Conservation (phyloP, 208 protist genomes). For the Leishmania amazonensis region DNA sequence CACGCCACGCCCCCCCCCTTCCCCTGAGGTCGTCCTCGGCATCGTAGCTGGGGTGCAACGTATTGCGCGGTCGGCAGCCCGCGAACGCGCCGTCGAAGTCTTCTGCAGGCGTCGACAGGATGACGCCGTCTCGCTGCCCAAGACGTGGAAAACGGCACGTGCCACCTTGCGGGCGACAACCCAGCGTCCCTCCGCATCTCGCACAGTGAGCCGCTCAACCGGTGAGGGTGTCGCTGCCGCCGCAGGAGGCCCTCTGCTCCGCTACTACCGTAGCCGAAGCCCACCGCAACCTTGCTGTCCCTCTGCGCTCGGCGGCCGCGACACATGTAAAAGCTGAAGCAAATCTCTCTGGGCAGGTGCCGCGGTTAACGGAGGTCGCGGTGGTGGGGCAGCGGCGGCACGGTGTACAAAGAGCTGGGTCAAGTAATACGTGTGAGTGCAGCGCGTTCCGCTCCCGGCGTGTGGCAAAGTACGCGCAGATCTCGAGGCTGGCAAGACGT, state of each 20-base stretch:
- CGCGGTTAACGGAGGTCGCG: neutral
- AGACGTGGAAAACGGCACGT: slow-evolving; percentile 6
- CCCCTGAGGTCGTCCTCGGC: neutral
- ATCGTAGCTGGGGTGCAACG: neutral
- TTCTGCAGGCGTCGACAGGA: neutral
- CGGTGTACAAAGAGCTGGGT: too few relatives aligned
- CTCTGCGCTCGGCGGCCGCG: neutral
- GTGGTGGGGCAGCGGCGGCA: neutral
- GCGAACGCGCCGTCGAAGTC: neutral
- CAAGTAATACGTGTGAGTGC: too few relatives aligned
- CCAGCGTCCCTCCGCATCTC: slow-evolving; percentile 11
- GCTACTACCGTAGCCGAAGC: neutral
- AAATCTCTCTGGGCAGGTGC: slow-evolving; percentile 12
- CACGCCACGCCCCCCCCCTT: neutral
- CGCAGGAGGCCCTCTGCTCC: neutral
- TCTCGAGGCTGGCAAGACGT: too few relatives aligned
- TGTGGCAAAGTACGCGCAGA: too few relatives aligned
- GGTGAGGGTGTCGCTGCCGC: neutral
- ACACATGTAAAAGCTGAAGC: slow-evolving; percentile 39
- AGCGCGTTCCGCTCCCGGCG: too few relatives aligned
- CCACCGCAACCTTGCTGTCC: neutral
- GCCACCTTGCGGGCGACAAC: slow-evolving; percentile 15
- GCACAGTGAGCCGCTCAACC: slow-evolving; percentile 28
- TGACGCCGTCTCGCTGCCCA: slow-evolving; percentile 5
- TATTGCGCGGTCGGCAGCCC: neutral